Percentiles rank a stretch among this genome's conserved stretches.
Conservation (phyloP, 202 grass and related monocot genomes). For the Miscanthus sacchariflorus region DNA sequence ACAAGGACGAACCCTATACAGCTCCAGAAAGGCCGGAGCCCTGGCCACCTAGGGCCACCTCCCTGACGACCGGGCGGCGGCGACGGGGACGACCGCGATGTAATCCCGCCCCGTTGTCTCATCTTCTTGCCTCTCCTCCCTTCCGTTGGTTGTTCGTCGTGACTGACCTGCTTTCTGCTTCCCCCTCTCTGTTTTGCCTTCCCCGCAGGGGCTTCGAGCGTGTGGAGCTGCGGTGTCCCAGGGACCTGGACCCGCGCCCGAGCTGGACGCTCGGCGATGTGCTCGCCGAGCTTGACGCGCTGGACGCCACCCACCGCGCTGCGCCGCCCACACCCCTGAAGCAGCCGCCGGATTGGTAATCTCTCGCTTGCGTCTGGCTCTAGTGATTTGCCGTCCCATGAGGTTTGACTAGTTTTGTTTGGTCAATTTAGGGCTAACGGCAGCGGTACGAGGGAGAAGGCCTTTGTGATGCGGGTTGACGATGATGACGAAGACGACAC, state of each 20-base stretch:
- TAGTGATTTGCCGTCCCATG: background rate
- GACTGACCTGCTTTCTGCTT: slow-evolving; percentile 11
- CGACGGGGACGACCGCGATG: slow-evolving; percentile 19
- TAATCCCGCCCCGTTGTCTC: background rate
- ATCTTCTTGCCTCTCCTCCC: background rate
- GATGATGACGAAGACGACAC: slow-evolving; percentile 45
- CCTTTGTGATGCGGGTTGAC: slow-evolving; percentile 60
- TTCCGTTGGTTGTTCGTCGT: background rate
- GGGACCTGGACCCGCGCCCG: slow-evolving; percentile 46
- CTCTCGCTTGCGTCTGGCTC: background rate
- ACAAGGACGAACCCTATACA: background rate
- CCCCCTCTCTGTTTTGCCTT: background rate
- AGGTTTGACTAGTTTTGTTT: background rate
- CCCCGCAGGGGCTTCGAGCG: slow-evolving; percentile 49
- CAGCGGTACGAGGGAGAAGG: slow-evolving; percentile 30
- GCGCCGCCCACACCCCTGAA: slow-evolving; percentile 48
- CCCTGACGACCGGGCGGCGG: background rate
- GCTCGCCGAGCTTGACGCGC: slow-evolving; percentile 50
- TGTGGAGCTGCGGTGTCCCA: slow-evolving; percentile 64
- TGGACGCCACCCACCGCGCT: slow-evolving; percentile 41
- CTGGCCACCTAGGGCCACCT: background rate
- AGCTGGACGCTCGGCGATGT: slow-evolving; percentile 68
- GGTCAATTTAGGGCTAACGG: slow-evolving; percentile 36
- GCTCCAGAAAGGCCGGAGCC: background rate
- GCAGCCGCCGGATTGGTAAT: slow-evolving; percentile 50